Evolutionary conservation across 805 yeast species (phyloP).

Genomic region (Kockiozyma suomiensis): DNA sequence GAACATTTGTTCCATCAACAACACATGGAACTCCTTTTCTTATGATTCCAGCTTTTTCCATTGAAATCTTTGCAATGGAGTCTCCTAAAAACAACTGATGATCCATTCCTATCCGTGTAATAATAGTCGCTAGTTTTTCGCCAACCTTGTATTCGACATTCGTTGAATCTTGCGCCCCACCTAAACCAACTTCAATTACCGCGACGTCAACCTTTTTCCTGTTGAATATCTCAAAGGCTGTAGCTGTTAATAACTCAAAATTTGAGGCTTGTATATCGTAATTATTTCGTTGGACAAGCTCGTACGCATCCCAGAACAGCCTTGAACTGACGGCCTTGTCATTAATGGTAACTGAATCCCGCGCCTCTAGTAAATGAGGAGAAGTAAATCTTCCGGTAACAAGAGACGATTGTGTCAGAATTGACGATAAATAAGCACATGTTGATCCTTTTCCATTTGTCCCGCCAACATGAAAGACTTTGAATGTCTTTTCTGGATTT

Average conservation of each 20-base stretch:
- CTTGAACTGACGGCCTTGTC: conserved; percentile 54
- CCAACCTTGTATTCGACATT: conserved; percentile 57
- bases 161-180: conserved; percentile 89
- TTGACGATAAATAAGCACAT: conserved; percentile 74
- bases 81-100: conserved; percentile 78
- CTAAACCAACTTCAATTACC: conserved; percentile 91
- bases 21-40: conserved; percentile 63
- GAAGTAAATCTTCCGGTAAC: conserved; percentile 81
- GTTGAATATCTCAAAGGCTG: conserved; percentile 77
- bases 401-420: conserved; percentile 53
- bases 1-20: conserved; percentile 68
- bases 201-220: conserved; percentile 66
- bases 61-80: conserved; percentile 65
- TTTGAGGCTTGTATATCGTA: conserved; percentile 61
- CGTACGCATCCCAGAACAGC: conserved; percentile 52
- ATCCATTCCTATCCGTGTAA: conserved; percentile 84
- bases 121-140: conserved; percentile 41
- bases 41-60: conserved; percentile 85
- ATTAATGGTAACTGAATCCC: conserved; percentile 75
- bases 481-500: conserved; percentile 65
- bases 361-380: conserved; percentile 74
- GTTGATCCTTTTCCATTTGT: conserved; percentile 97
- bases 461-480: conserved; percentile 89
- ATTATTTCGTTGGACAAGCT: conserved; percentile 48
- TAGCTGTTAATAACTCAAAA: conserved; percentile 82